phyloP scores from a whole-genome alignment of 768 basidiomycete genomes.

The Amyloporia xantha region DNA sequence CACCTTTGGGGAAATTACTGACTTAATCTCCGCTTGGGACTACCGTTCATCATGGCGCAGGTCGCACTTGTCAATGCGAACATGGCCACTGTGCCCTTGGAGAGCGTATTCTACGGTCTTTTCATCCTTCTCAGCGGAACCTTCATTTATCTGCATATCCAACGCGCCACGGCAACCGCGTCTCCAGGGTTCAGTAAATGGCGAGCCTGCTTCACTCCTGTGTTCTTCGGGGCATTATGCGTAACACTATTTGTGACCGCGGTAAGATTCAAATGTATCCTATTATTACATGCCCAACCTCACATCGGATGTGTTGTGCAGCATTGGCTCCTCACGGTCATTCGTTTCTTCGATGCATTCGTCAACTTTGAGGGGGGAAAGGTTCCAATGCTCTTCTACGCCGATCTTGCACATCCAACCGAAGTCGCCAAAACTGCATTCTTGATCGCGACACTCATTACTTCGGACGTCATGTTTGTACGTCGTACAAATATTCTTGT shows the following conservation, averaged over 20 bases:
- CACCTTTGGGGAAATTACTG: too few relatives aligned
- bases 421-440: background rate
- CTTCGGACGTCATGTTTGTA: background rate
- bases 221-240: background rate
- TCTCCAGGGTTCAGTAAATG: background rate
- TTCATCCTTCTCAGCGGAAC: background rate
- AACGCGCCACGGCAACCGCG: background rate
- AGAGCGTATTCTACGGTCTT: conserved; percentile 3
- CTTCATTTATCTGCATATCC: background rate
- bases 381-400: background rate
- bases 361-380: background rate
- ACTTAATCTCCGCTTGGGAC: too few relatives aligned
- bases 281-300: background rate
- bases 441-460: background rate
- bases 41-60: too few relatives aligned
- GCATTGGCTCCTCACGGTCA: conserved; percentile 4
- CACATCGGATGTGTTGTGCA: background rate
- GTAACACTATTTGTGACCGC: background rate
- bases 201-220: background rate
- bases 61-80: background rate
- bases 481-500: background rate
- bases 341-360: conserved; percentile 5
- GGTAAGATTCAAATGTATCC: background rate
- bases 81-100: conserved; percentile 2
- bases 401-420: background rate